Evolutionary conservation across 2,329 filamentous ascomycete species (phyloP).

Genomic region (Calonectria hongkongensis): DNA sequence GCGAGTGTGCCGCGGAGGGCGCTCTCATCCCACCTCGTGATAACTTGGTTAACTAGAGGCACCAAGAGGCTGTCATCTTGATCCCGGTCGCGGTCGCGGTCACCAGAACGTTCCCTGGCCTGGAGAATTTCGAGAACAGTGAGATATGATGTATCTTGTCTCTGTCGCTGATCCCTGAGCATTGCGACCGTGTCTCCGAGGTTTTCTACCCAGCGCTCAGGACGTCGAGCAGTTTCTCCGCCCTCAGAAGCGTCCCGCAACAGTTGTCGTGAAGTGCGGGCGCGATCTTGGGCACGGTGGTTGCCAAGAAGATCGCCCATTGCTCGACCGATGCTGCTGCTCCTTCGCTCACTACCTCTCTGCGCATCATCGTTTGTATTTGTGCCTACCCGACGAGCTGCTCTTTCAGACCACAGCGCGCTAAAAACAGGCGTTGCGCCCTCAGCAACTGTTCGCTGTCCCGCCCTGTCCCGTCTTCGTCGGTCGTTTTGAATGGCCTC

Average conservation of each 20-base stretch:
- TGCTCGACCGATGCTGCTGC: constrained; percentile 60
- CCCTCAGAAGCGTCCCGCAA: constrained; percentile 55
- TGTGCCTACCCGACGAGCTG: constrained; percentile 43
- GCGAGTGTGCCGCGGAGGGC: constrained; percentile 57
- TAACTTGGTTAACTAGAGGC: constrained; percentile 62
- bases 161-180: constrained; percentile 60
- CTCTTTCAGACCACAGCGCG: constrained; percentile 42
- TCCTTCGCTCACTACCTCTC: constrained; percentile 60
- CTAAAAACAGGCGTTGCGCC: constrained; percentile 38
- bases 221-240: constrained; percentile 46
- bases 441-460: constrained; percentile 51
- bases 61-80: constrained; percentile 61
- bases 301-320: constrained; percentile 61
- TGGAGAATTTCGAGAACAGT: constrained; percentile 63
- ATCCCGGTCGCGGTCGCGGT: constrained; percentile 59
- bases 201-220: constrained; percentile 59
- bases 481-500: constrained; percentile 74
- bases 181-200: constrained; percentile 61
- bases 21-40: constrained; percentile 63
- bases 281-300: constrained; percentile 61
- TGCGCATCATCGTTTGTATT: constrained; percentile 53
- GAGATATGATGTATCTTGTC: constrained; percentile 61
- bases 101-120: constrained; percentile 57
- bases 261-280: constrained; percentile 59
- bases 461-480: constrained; percentile 67